phyloP scores from a whole-genome alignment of 2,329 filamentous ascomycete species.

The Aspergillus pseudotamarii region DNA sequence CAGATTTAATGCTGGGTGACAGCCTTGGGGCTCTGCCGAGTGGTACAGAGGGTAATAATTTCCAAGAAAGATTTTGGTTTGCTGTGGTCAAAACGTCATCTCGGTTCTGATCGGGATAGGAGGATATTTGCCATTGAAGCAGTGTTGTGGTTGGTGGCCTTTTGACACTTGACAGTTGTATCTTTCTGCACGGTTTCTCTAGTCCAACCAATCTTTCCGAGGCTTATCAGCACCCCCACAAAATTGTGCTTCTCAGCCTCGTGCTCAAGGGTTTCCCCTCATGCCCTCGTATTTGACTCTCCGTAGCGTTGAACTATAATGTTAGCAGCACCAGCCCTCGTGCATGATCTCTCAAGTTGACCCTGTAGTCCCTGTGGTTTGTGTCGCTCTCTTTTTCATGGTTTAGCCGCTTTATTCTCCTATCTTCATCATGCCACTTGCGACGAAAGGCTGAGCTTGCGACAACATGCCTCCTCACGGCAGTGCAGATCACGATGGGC shows the following conservation, averaged over 20 bases:
- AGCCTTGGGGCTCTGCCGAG: slow-evolving; percentile 3
- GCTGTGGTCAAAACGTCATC: not conserved
- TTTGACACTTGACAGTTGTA: not conserved
- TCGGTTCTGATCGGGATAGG: not conserved
- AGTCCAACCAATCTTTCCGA: not conserved
- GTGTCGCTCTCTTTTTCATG: not conserved
- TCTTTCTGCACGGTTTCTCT: not conserved
- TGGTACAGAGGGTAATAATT: not conserved
- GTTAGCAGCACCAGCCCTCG: not conserved
- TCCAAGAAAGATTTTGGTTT: not conserved
- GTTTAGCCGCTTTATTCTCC: not conserved
- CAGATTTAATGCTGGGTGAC: not conserved
- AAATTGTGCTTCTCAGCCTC: not conserved
- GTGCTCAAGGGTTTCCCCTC: not conserved
- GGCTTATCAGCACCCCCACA: not conserved
- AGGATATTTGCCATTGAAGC: not conserved
- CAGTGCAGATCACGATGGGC: slow-evolving; percentile 9
- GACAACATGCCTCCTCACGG: slow-evolving; percentile 14
- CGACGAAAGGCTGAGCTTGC: not conserved
- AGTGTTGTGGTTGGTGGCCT: not conserved
- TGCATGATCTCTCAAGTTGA: not conserved
- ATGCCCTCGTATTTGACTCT: not conserved
- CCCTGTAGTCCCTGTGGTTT: not conserved
- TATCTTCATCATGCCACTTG: not conserved
- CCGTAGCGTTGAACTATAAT: not conserved